Base-by-base conservation (phyloP, 164 flowering plant species). In the Stephania japonica region DNA sequence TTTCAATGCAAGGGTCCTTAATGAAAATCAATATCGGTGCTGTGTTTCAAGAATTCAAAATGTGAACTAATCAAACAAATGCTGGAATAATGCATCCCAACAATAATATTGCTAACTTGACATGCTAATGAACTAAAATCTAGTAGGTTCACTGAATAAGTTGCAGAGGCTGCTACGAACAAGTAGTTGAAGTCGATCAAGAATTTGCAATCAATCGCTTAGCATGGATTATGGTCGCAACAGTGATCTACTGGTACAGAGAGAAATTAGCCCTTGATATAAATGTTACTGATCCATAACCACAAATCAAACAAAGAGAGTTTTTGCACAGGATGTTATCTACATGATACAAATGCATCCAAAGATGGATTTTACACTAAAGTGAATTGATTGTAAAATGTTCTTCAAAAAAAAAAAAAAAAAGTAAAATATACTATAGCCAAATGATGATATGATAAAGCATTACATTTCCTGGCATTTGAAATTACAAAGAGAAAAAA, bases 281-380 rank as follows among this genome's bases (percentile, higher is more conserved):
- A 1, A 8, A 44, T 13, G 14, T 13, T 44, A 44, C 10, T 47
- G 16, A 16, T 7, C 12, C 16, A 47, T 47, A 9, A 11, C 16
- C 53, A 47, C 53, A 32, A 32, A 32, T 32, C 53, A 47, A 47
- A 47, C 10, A 47, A 47, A 9, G 62, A 56, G 21, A 56, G 61
- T 12, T 53, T 23, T 63, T 63, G 12, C 66, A 63, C 23, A 23
- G 21, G 64, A 61, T 61, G 64, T 18, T 47, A 12, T 2, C 12
- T 68, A 50, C 74, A 78, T 74, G 53, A 42, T 78, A 78, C 77
- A 75, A 75, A 74, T 71, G 75, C 59, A 68, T 68, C 63, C 42
- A 43, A 68, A 24, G 42, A 42, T 18, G 41, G 62, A 61, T 21
- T 43, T 71, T 43, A 47, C 27, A 64, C 72, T 63, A 72, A 23